Base-by-base conservation (phyloP, 2,329 filamentous ascomycete genomes). In the Lecanicillium sp. region DNA sequence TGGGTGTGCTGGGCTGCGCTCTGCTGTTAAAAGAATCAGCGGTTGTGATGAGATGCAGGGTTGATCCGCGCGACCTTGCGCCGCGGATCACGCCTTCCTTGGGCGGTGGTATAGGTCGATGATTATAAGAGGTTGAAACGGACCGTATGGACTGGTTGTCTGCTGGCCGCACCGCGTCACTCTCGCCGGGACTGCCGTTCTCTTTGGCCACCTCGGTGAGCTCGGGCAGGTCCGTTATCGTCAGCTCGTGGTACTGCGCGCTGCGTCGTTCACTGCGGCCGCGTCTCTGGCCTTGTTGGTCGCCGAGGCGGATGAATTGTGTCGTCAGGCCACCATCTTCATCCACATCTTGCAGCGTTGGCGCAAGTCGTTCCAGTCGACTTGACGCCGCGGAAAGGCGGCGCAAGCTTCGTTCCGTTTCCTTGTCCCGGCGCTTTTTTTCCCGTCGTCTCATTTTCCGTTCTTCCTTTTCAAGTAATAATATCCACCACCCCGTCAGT, bases 401-500 rank as follows among this genome's bases (percentile, higher is more conserved):
- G 44, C 90, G 78, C 24, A 93, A 74, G 52, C 82, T 87, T 62
- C 89, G 82, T 59, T 97, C 89, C 2, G 78, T 76, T 58, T 98
- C 90, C 57, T 81, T 83, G 62, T 97, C 90, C 60, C 79, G 89
- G 8, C 91, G 80, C 62, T 91, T 96, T 45, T 82, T 79, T 58
- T 96, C 90, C 53, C 84, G 76, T 52, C 90, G 77, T 52, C 71
- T 77, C 54, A 90, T 84, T 65, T 98, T 98, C 8, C 90, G 81
- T 62, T 90, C 81, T 62, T 98, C 93, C 64, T 97, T 98, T 61
- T 97, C 93, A 9, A 97, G 81, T 32, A 98, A 70, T 23, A 98
- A 68, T 3, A 88, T 87, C 93, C 93, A 98, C 93, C 93, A 98
- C 5, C 93, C 93, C 43, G 90, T 88, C 41, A 98, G 71, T 5